These are phyloP conservation scores for Glycine latifolia DNA, from an alignment of 306 rosid genomes.

Conservation along the genomic window DNA sequence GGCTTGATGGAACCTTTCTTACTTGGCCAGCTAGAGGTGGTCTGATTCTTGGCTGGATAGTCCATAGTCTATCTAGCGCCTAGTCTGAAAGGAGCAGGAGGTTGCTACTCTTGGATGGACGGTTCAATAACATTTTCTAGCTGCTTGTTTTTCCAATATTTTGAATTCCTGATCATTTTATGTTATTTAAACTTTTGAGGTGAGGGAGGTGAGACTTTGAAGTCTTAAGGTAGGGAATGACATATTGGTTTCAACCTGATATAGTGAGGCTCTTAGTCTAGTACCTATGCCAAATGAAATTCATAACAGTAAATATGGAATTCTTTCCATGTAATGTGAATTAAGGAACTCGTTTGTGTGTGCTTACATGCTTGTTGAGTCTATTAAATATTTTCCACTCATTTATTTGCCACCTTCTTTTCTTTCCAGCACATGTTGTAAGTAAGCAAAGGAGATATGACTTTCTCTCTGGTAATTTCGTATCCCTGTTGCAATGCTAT, in stretches of 20 bases:
- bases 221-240: not conserved
- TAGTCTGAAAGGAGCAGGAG: not conserved
- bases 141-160: not conserved
- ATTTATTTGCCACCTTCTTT: constrained; percentile 28
- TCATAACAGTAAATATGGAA: too few relatives aligned
- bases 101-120: not conserved
- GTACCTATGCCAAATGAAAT: too few relatives aligned
- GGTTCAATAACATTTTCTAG: not conserved
- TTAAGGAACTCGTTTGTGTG: not conserved
- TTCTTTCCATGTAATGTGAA: too few relatives aligned
- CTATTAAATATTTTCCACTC: constrained; percentile 30
- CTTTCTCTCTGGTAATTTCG: constrained; percentile 82
- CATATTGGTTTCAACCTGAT: not conserved
- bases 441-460: constrained; percentile 73
- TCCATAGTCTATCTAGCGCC: not conserved
- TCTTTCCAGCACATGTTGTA: constrained; percentile 82
- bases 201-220: not conserved
- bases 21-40: not conserved
- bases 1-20: not conserved
- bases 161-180: not conserved
- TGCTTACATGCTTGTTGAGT: constrained; percentile 24
- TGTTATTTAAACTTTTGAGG: not conserved
- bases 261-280: too few relatives aligned
- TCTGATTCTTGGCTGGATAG: not conserved
- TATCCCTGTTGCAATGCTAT: constrained; percentile 22